Percentiles rank a stretch among this genome's conserved stretches.
Evolutionary conservation across 73 alveolate genomes (phyloP).

Genomic region (Tetrahymena elliotti): DNA sequence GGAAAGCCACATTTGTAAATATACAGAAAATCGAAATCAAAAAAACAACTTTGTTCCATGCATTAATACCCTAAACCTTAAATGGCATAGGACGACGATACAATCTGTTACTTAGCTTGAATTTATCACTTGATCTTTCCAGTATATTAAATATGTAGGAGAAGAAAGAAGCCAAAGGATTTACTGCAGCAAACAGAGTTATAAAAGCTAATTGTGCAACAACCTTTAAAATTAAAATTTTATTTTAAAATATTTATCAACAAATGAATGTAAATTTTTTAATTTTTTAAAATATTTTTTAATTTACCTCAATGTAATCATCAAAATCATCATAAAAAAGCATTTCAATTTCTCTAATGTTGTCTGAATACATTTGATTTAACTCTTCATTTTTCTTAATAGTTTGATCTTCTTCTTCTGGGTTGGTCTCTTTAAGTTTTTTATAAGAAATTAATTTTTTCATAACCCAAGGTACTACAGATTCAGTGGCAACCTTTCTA

Average conservation of each 20-base stretch:
- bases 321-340: constrained; percentile 37
- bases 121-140: background rate
- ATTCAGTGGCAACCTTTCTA: constrained; percentile 52
- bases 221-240: background rate
- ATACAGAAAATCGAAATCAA: background rate
- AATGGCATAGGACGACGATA: background rate
- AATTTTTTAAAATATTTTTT: too few relatives aligned
- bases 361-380: background rate
- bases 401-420: background rate
- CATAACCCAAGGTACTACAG: constrained; percentile 34
- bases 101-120: background rate
- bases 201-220: background rate
- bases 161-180: background rate
- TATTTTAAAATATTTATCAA: too few relatives aligned
- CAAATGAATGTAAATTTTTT: too few relatives aligned
- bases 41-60: background rate
- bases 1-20: background rate
- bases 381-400: background rate
- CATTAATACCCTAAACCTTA: background rate
- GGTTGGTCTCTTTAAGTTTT: background rate
- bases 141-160: background rate
- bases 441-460: background rate
- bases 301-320: constrained; percentile 49
- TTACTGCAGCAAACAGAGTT: background rate
- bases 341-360: background rate